Base-by-base conservation (phyloP, 2,329 filamentous ascomycete species). In the Diaporthe citrichinensis region DNA sequence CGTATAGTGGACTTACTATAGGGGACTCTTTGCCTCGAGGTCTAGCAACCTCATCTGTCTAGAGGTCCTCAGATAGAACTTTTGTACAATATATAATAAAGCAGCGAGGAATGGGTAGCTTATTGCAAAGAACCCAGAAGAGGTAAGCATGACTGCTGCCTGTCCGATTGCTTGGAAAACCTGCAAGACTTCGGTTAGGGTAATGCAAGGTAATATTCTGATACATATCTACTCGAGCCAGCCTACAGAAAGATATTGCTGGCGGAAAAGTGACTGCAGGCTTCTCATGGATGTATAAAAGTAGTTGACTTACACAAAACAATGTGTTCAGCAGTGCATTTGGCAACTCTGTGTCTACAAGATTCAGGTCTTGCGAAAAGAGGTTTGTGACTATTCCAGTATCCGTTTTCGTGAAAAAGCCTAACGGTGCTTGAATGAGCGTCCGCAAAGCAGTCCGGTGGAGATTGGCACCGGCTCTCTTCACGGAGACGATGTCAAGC, bases 21-120 rank as follows among this genome's bases (percentile, higher is more conserved):
- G 80, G 0, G 89, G 89, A 0, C 87, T 86, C 74, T 91, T 91
- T 1, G 87, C 85, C 79, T 92, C 90, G 2, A 92, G 84, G 44
- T 92, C 90, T 9, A 92, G 80, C 25, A 90, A 84, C 72, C 90
- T 86, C 5, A 92, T 77, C 78, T 92, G 90, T 0, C 90, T 83
- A 0, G 89, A 91, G 0, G 90, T 92, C 0, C 88, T 84, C 3
- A 92, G 83, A 78, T 92, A 92, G 67, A 89, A 84, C 59, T 84
- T 87, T 75, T 91, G 90, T 0, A 91, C 80, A 2, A 84, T 72
- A 74, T 87, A 91, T 2, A 90, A 75, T 2, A 86, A 76, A 0
- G 79, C 80, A 23, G 87, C 76, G 2, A 90, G 79, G 3, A 88
- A 79, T 0, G 89, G 89, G 74, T 91, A 87, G 0, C 84, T 83